phyloP scores from a whole-genome alignment of 2,329 filamentous ascomycete genomes.

The Colletotrichum chlorophyti region DNA sequence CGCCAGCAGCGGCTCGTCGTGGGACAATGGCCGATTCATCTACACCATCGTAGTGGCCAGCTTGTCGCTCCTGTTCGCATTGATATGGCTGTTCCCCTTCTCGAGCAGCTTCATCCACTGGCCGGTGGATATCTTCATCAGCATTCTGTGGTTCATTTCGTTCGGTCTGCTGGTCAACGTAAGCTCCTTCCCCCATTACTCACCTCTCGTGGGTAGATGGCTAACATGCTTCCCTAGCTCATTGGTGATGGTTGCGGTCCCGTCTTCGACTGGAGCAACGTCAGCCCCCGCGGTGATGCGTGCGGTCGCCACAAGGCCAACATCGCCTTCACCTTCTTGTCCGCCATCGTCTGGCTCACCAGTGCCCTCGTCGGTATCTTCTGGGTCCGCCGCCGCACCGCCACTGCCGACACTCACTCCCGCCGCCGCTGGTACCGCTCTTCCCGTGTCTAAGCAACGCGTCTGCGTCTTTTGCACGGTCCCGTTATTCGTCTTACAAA shows the following conservation, averaged over 20 bases:
- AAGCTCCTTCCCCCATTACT: constrained; percentile 35
- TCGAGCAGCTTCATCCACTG: constrained; percentile 72
- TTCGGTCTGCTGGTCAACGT: constrained; percentile 72
- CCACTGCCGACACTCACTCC: constrained; percentile 38
- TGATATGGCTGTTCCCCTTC: constrained; percentile 78
- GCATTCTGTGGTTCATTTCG: constrained; percentile 72
- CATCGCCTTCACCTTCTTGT: constrained; percentile 75
- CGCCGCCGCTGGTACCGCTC: constrained; percentile 51
- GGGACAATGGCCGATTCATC: constrained; percentile 71
- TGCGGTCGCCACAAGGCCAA: constrained; percentile 76
- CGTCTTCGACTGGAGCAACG: constrained; percentile 65
- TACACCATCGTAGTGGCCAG: constrained; percentile 77
- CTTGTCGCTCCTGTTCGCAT: constrained; percentile 70
- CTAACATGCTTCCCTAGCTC: constrained; percentile 36
- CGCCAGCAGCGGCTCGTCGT: constrained; percentile 52
- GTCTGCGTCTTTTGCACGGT: not conserved
- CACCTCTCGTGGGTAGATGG: not conserved
- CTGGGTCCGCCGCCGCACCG: constrained; percentile 54
- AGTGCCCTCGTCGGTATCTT: constrained; percentile 65
- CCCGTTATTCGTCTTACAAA: too few species aligned
- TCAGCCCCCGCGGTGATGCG: constrained; percentile 53
- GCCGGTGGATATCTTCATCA: constrained; percentile 74
- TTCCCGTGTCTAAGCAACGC: constrained; percentile 46
- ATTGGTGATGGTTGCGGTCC: constrained; percentile 58
- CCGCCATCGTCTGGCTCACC: constrained; percentile 73